Percentiles rank a stretch among this genome's conserved stretches.
Evolutionary conservation across 2,329 filamentous ascomycete species (phyloP).

Genomic region (Aspergillus aculeatinus): DNA sequence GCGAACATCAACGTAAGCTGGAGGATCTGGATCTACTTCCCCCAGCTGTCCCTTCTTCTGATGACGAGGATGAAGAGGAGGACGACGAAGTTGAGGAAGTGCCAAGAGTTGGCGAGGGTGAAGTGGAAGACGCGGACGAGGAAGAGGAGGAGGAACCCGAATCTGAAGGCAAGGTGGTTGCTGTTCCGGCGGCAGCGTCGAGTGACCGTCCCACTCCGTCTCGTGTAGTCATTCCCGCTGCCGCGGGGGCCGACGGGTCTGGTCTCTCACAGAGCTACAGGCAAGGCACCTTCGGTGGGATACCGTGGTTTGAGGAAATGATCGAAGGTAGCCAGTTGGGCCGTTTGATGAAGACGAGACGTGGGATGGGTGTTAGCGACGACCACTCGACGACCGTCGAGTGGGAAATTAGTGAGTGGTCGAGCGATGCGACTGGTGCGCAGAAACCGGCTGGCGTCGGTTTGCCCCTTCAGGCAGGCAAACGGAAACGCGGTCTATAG

Average conservation of each 20-base stretch:
- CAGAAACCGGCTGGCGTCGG: slow-evolving; percentile 21
- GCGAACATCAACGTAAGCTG: slow-evolving; percentile 68
- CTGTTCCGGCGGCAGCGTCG: slow-evolving; percentile 13
- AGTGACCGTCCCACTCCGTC: slow-evolving; percentile 16
- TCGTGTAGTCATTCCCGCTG: slow-evolving; percentile 23
- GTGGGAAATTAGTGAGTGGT: slow-evolving; percentile 82
- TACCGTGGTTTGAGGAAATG: slow-evolving; percentile 84
- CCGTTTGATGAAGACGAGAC: slow-evolving; percentile 60
- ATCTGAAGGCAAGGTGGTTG: not conserved
- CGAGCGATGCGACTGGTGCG: slow-evolving; percentile 42
- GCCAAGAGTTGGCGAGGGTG: slow-evolving; percentile 3
- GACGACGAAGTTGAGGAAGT: slow-evolving; percentile 29
- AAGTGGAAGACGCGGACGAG: slow-evolving; percentile 28
- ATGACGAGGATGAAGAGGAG: slow-evolving; percentile 27
- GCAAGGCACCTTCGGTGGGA: slow-evolving; percentile 49
- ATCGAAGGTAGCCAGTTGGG: slow-evolving; percentile 73
- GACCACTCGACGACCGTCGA: slow-evolving; percentile 68
- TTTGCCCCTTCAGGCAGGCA: slow-evolving; percentile 22
- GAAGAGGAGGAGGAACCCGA: slow-evolving; percentile 34
- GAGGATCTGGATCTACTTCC: slow-evolving; percentile 75
- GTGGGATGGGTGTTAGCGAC: slow-evolving; percentile 58
- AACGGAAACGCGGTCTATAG: slow-evolving; percentile 34
- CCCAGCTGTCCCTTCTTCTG: slow-evolving; percentile 6
- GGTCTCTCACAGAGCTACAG: slow-evolving; percentile 37
- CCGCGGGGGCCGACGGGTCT: slow-evolving; percentile 12